Percentiles rank a stretch among this genome's conserved stretches.
These are phyloP conservation scores for Setaria italica DNA, from an alignment of 202 grass and related monocot species.

Conservation along the genomic window DNA sequence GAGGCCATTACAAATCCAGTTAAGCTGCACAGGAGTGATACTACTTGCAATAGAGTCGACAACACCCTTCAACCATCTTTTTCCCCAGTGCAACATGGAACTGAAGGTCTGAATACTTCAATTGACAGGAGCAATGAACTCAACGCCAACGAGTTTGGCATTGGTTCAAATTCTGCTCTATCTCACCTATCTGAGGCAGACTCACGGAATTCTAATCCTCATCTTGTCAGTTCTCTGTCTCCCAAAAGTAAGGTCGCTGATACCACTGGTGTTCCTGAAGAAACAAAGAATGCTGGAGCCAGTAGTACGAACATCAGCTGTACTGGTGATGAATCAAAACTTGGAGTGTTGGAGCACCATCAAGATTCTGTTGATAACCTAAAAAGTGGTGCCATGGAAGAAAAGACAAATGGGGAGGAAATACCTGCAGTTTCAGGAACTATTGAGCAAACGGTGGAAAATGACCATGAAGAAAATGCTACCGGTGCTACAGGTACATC, in stretches of 20 bases:
- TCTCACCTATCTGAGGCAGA: conserved; percentile 41
- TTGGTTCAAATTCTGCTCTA: conserved; percentile 26
- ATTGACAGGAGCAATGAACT: conserved; percentile 37
- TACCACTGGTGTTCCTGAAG: conserved; percentile 37
- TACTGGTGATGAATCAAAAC: conserved; percentile 37
- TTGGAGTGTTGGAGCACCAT: conserved; percentile 30
- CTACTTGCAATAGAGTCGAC: conserved; percentile 20
- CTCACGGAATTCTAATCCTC: conserved; percentile 39
- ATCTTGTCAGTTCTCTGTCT: conserved; percentile 35
- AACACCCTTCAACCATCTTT: conserved; percentile 50
- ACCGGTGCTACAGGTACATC: conserved; percentile 35
- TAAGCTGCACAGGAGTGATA: conserved; percentile 61
- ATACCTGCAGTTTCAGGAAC: conserved; percentile 44
- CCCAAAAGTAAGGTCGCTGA: conserved; percentile 38
- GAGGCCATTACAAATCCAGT: conserved; percentile 89
- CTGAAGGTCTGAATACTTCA: conserved; percentile 35
- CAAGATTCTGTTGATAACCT: conserved; percentile 42
- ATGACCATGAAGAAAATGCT: conserved; percentile 40
- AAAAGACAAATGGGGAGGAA: conserved; percentile 31
- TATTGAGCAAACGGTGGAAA: conserved; percentile 28
- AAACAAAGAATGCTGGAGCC: conserved; percentile 32
- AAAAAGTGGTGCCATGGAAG: conserved; percentile 38
- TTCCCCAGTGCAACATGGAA: conserved; percentile 47
- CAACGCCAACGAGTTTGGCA: conserved; percentile 25
- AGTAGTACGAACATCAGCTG: conserved; percentile 28